These are phyloP conservation scores for Eucalyptus coolabah DNA, from an alignment of 345 rosid species.

Conservation along the genomic window DNA sequence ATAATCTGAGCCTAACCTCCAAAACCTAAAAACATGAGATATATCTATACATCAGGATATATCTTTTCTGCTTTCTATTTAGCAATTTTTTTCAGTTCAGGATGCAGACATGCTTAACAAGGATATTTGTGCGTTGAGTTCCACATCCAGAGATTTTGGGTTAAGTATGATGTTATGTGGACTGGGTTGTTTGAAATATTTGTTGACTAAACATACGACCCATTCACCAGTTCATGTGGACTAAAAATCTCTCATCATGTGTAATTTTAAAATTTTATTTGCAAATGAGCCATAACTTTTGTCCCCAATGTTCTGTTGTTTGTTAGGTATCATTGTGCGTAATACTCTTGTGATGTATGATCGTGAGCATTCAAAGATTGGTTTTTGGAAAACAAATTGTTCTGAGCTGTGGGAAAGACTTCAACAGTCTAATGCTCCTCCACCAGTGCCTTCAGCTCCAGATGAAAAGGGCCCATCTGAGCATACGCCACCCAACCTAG, in stretches of 20 bases:
- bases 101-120: background rate
- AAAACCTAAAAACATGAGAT: background rate
- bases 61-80: background rate
- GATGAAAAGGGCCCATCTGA: conserved; percentile 11
- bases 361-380: conserved; percentile 68
- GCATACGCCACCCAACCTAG: conserved; percentile 14
- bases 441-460: conserved; percentile 28
- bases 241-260: background rate
- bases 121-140: background rate
- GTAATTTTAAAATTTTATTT: background rate
- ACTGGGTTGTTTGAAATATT: background rate
- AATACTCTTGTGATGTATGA: conserved; percentile 89
- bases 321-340: conserved; percentile 68
- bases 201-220: background rate
- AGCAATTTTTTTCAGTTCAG: background rate
- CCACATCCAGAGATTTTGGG: background rate
- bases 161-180: background rate
- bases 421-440: conserved; percentile 27
- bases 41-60: background rate
- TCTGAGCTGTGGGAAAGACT: conserved; percentile 81
- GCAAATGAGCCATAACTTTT: background rate
- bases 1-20: background rate
- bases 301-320: background rate
- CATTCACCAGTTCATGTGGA: background rate
- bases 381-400: conserved; percentile 98